phyloP scores from a whole-genome alignment of 179 eudicot species.

The Drosera spatulata region DNA sequence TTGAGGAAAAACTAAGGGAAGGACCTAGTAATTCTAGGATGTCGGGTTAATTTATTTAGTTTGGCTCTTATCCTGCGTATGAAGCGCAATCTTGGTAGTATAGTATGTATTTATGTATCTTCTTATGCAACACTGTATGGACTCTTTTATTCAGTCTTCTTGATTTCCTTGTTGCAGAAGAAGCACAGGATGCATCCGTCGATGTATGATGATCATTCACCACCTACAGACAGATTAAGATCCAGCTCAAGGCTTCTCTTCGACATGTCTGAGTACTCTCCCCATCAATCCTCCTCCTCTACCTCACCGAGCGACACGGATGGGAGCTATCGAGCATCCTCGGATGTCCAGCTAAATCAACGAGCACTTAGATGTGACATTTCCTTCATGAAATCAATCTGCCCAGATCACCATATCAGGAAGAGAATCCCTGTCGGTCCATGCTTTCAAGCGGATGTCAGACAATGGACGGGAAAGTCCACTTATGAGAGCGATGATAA shows the following conservation, averaged over 20 bases:
- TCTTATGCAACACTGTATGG: no score
- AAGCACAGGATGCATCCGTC: slow-evolving; percentile 72
- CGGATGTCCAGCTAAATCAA: slow-evolving; percentile 15
- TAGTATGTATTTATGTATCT: no score
- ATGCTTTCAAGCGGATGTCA: slow-evolving; percentile 54
- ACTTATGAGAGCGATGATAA: slow-evolving; percentile 35
- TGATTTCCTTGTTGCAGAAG: slow-evolving; percentile 31
- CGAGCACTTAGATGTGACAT: slow-evolving; percentile 12
- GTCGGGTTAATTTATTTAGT: no score
- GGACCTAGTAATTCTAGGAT: no score
- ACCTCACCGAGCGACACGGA: slow-evolving; percentile 16
- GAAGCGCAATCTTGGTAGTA: no score
- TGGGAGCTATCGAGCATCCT: slow-evolving; percentile 13
- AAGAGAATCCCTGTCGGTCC: slow-evolving; percentile 53
- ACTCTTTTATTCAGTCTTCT: neutral
- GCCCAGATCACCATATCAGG: slow-evolving; percentile 10
- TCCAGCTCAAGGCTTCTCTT: slow-evolving; percentile 41
- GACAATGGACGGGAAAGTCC: slow-evolving; percentile 42
- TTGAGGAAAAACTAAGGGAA: no score
- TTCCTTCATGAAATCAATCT: slow-evolving; percentile 13
- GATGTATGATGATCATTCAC: slow-evolving; percentile 47
- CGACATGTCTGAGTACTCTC: slow-evolving; percentile 8
- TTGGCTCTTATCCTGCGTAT: no score
- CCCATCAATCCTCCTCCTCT: slow-evolving; percentile 18
- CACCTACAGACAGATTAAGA: slow-evolving; percentile 32